Evolutionary conservation across 805 yeast genomes (phyloP).

Genomic region (Kodamaea nitidulidarum): DNA sequence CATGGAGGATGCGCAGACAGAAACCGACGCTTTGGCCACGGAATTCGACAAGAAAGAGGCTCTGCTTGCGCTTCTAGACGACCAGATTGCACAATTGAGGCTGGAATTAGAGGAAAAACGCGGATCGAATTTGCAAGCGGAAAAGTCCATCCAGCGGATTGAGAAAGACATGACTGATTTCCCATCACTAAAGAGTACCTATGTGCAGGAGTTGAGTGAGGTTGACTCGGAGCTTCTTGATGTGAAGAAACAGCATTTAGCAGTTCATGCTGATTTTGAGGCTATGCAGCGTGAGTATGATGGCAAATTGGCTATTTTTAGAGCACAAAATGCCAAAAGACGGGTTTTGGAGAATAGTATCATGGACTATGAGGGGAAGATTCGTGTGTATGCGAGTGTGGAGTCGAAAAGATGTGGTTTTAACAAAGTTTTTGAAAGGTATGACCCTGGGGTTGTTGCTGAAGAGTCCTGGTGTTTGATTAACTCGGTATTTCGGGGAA

Average conservation of each 20-base stretch:
- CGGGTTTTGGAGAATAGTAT: slow-evolving; percentile 49
- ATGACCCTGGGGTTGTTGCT: slow-evolving; percentile 11
- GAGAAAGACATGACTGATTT: slow-evolving; percentile 19
- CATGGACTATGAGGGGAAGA: slow-evolving; percentile 25
- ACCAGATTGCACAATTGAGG: slow-evolving; percentile 6
- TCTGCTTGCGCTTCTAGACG: slow-evolving; percentile 15
- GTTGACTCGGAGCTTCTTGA: slow-evolving; percentile 17
- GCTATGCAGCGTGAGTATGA: not conserved
- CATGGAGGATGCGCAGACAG: slow-evolving; percentile 18
- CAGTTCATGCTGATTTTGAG: slow-evolving; percentile 13
- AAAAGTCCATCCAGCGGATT: slow-evolving; percentile 10
- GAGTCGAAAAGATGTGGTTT: slow-evolving; percentile 8
- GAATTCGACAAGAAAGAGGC: slow-evolving; percentile 22
- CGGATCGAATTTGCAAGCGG: slow-evolving; percentile 6
- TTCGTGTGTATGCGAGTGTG: slow-evolving; percentile 21
- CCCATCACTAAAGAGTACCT: slow-evolving; percentile 16
- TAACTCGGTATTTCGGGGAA: slow-evolving; percentile 15
- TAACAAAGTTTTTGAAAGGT: slow-evolving; percentile 15
- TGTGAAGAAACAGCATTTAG: slow-evolving; percentile 16
- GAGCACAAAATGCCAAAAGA: slow-evolving; percentile 14
- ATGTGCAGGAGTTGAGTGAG: slow-evolving; percentile 15
- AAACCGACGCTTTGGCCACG: slow-evolving; percentile 23
- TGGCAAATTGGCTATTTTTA: not conserved
- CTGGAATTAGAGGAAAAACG: slow-evolving; percentile 5
- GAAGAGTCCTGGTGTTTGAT: slow-evolving; percentile 21